A percentile compares a stretch with the other conserved stretches of the same genome.
These are phyloP conservation scores for Cylindrodendrum hubeiense DNA, from an alignment of 2,329 filamentous ascomycete species.

Conservation along the genomic window DNA sequence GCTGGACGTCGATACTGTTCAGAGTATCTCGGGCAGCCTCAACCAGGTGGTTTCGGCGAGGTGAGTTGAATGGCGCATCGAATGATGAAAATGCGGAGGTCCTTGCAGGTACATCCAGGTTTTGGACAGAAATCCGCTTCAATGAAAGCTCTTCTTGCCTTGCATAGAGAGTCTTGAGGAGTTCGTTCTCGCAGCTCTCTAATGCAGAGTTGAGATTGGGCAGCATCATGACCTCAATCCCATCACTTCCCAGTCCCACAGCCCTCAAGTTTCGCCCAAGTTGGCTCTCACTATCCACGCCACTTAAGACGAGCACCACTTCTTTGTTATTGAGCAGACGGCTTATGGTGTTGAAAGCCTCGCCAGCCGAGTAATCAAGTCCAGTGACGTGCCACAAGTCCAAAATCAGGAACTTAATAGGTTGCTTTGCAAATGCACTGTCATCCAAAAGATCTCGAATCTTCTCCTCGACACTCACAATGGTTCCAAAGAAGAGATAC, in stretches of 20 bases:
- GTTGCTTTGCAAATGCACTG: conserved; percentile 79
- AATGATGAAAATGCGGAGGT: conserved; percentile 50
- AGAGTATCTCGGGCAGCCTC: conserved; percentile 83
- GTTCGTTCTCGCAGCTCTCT: conserved; percentile 94
- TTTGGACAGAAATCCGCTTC: conserved; percentile 57
- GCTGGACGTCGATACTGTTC: conserved; percentile 71
- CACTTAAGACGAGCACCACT: conserved; percentile 85
- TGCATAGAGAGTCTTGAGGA: conserved; percentile 84
- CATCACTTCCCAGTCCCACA: conserved; percentile 83
- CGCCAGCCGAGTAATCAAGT: conserved; percentile 94
- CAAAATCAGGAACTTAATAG: conserved; percentile 90
- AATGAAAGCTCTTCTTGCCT: conserved; percentile 72
- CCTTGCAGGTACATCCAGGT: conserved; percentile 62
- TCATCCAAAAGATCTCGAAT: conserved; percentile 87
- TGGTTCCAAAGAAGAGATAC: conserved; percentile 98
- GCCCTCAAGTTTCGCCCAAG: conserved; percentile 84
- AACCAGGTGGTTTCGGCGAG: conserved; percentile 81
- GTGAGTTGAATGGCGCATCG: conserved; percentile 75
- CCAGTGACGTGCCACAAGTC: conserved; percentile 92
- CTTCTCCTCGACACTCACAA: conserved; percentile 92
- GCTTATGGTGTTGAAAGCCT: conserved; percentile 94
- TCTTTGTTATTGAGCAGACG: conserved; percentile 82
- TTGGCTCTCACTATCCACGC: conserved; percentile 80
- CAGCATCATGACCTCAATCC: conserved; percentile 82
- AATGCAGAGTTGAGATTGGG: conserved; percentile 92